Conservation (phyloP, 768 basidiomycete species). For the Russula vinacea region DNA sequence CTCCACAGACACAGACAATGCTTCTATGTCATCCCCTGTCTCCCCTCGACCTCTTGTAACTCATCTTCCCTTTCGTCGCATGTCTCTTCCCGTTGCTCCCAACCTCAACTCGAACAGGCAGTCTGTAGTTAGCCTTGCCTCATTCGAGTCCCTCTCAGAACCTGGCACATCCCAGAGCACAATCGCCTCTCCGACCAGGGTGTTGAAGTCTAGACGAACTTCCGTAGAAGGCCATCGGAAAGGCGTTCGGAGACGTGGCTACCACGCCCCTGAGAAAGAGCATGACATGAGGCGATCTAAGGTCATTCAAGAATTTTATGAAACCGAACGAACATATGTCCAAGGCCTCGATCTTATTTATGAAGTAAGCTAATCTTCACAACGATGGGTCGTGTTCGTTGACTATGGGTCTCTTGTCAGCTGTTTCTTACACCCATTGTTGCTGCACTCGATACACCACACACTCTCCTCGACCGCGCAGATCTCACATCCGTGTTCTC, state of each 20-base stretch:
- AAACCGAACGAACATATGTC: constrained; percentile 78
- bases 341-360: constrained; percentile 81
- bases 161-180: too few species aligned
- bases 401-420: constrained; percentile 39
- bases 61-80: constrained; percentile 49
- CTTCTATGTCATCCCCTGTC: constrained; percentile 6
- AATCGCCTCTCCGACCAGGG: constrained; percentile 35
- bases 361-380: constrained; percentile 48
- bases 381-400: not conserved
- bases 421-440: constrained; percentile 82
- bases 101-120: constrained; percentile 50
- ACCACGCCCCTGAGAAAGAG: constrained; percentile 45
- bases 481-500: constrained; percentile 75
- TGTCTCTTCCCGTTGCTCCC: constrained; percentile 42
- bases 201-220: constrained; percentile 36
- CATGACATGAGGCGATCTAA: constrained; percentile 57
- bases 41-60: constrained; percentile 46
- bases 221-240: constrained; percentile 44
- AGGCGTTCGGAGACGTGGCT: constrained; percentile 40
- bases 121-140: constrained; percentile 67
- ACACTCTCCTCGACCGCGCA: constrained; percentile 65
- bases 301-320: constrained; percentile 75
- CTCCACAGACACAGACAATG: constrained; percentile 18
- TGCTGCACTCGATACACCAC: constrained; percentile 61
- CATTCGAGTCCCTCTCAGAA: constrained; percentile 70